A percentile compares a stretch with the other conserved stretches of the same genome.
phyloP scores from a whole-genome alignment of 1,139 yeast species.

The Spathaspora jeffriesii region DNA sequence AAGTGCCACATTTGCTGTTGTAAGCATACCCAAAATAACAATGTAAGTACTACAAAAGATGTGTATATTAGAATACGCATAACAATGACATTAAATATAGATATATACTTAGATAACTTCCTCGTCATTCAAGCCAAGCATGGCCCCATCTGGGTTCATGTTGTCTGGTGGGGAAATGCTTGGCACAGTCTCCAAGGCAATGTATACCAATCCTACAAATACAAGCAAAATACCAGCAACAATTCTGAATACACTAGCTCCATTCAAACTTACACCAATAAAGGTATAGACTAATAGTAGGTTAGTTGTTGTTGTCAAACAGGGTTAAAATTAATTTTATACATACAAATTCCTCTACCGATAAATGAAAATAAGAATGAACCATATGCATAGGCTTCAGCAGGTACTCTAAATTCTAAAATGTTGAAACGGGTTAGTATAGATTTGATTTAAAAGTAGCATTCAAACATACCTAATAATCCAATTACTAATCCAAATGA shows the following conservation, averaged over 20 bases:
- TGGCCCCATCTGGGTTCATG: conserved; percentile 59
- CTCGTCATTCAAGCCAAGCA: conserved; percentile 45
- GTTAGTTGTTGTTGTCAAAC: conserved; percentile 17
- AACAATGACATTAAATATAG: neutral
- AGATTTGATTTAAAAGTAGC: neutral
- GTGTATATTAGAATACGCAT: neutral
- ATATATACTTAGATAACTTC: conserved; percentile 29
- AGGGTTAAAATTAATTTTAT: conserved; percentile 4
- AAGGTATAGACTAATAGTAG: conserved; percentile 53
- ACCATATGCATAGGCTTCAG: conserved; percentile 69
- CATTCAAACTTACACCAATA: conserved; percentile 63
- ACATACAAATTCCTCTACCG: conserved; percentile 76
- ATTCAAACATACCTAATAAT: conserved; percentile 43
- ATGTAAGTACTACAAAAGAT: neutral
- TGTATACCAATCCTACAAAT: conserved; percentile 57
- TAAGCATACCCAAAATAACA: neutral
- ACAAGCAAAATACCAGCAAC: conserved; percentile 58
- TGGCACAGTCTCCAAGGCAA: conserved; percentile 68
- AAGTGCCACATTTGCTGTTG: neutral
- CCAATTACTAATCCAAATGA: conserved; percentile 58
- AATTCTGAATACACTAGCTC: conserved; percentile 56
- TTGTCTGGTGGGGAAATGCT: conserved; percentile 73
- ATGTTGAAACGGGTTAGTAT: conserved; percentile 4
- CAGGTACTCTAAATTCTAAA: conserved; percentile 63
- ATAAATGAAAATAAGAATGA: conserved; percentile 82